These are phyloP conservation scores for Tetrapisispora taiwanensis DNA, from an alignment of 805 yeast species.

Conservation along the genomic window DNA sequence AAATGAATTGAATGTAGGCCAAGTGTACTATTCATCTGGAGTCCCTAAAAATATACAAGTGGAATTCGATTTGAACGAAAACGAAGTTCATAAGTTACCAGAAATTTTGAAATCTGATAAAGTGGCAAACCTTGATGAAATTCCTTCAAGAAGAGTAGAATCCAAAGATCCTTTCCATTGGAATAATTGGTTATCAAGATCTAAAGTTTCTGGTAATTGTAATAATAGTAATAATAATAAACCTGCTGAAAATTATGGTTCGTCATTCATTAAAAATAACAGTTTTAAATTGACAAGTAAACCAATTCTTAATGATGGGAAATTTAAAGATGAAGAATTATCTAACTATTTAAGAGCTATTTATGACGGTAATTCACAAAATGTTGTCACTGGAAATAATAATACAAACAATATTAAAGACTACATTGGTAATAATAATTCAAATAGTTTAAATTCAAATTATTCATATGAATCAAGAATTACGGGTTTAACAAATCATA, in stretches of 20 bases:
- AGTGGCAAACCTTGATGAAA: no score
- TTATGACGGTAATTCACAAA: slow-evolving; percentile 17
- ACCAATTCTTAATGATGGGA: background rate
- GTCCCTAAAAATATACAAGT: no score
- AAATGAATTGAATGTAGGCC: no score
- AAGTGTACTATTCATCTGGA: no score
- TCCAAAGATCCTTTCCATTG: slow-evolving; percentile 26
- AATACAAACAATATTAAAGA: background rate
- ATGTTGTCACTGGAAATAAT: background rate
- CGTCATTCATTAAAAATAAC: slow-evolving; percentile 20
- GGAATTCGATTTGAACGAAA: no score
- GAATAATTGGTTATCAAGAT: slow-evolving; percentile 15
- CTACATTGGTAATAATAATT: slow-evolving; percentile 5
- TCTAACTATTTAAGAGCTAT: slow-evolving; percentile 29
- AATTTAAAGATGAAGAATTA: slow-evolving; percentile 14
- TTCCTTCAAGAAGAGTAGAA: background rate
- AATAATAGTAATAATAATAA: background rate
- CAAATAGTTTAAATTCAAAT: background rate
- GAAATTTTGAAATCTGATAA: background rate
- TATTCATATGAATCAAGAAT: slow-evolving; percentile 5
- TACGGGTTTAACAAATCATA: slow-evolving; percentile 17
- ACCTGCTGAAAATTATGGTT: slow-evolving; percentile 30
- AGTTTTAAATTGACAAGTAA: background rate
- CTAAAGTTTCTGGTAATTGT: background rate
- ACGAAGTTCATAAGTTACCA: background rate